These are phyloP conservation scores for Pyrus hybrid DNA, from an alignment of 331 rosid genomes.

Conservation along the genomic window DNA sequence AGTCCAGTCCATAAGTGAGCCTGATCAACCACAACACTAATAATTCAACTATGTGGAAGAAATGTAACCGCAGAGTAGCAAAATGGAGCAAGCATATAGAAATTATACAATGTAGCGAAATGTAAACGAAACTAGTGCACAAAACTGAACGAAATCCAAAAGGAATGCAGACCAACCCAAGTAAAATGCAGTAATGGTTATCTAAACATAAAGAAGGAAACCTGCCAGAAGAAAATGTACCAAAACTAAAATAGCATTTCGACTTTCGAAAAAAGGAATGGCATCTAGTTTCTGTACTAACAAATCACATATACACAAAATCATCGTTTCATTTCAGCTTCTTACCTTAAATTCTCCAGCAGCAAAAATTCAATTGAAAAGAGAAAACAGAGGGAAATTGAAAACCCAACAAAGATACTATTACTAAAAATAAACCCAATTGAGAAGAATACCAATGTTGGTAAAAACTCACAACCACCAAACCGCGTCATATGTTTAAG, in stretches of 20 bases:
- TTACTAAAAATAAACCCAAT: not conserved
- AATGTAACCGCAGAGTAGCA: not conserved
- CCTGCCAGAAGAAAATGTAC: not conserved
- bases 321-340: not conserved
- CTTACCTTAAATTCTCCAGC: not conserved
- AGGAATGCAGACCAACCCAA: not conserved
- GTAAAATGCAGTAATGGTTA: not conserved
- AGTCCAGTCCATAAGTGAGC: conserved; percentile 94
- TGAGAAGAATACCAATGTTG: not conserved
- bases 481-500: not conserved
- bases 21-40: conserved; percentile 34
- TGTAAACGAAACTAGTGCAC: not conserved
- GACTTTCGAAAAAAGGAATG: not conserved
- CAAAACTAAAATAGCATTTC: not conserved
- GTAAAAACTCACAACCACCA: not conserved
- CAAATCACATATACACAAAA: not conserved
- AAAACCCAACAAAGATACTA: not conserved
- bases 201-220: not conserved
- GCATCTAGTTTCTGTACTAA: not conserved
- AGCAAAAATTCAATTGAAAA: not conserved
- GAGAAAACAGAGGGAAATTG: not conserved
- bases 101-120: conserved; percentile 1
- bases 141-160: not conserved
- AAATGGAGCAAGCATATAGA: not conserved
- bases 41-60: not conserved